phyloP scores from a whole-genome alignment of 371 early-diverging fungal genomes.

The Mucor racemosus region DNA sequence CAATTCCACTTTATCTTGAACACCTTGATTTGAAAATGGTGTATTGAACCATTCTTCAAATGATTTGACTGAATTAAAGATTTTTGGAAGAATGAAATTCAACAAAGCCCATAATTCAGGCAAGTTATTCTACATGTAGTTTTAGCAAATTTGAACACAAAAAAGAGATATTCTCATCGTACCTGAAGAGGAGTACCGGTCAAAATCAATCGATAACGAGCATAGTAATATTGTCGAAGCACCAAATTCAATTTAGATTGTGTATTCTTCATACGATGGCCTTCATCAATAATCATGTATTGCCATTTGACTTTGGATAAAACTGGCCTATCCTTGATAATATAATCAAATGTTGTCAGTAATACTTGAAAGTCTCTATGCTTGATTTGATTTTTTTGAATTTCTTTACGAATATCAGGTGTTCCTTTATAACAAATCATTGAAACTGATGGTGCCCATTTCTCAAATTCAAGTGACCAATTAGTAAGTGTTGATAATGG shows the following conservation, averaged over 20 bases:
- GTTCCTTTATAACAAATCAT: conserved; percentile 93
- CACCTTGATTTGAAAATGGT: conserved; percentile 88
- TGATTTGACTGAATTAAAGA: conserved; percentile 93
- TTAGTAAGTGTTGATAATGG: conserved; percentile 97
- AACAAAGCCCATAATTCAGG: conserved; percentile 98
- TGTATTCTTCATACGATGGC: conserved; percentile 98
- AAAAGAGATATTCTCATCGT: not conserved
- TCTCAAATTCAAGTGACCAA: conserved; percentile 97
- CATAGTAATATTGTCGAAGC: conserved; percentile 83
- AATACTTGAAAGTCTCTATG: conserved; percentile 91
- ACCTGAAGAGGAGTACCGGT: conserved; percentile 99
- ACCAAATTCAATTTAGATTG: conserved; percentile 86
- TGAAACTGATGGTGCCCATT: conserved; percentile 95
- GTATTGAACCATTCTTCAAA: conserved; percentile 99
- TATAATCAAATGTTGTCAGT: conserved; percentile 98
- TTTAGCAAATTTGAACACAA: not conserved
- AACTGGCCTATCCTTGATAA: conserved; percentile 89
- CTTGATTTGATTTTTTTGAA: conserved; percentile 76
- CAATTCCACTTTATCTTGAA: conserved; percentile 86
- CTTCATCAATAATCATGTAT: conserved; percentile 98
- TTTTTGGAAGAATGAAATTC: conserved; percentile 96
- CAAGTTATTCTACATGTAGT: conserved; percentile 92
- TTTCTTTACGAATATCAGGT: conserved; percentile 74
- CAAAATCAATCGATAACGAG: conserved; percentile 94
- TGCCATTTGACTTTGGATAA: conserved; percentile 92